Conservation (phyloP, 2,329 filamentous ascomycete genomes). For the Scedosporium minutisporum region DNA sequence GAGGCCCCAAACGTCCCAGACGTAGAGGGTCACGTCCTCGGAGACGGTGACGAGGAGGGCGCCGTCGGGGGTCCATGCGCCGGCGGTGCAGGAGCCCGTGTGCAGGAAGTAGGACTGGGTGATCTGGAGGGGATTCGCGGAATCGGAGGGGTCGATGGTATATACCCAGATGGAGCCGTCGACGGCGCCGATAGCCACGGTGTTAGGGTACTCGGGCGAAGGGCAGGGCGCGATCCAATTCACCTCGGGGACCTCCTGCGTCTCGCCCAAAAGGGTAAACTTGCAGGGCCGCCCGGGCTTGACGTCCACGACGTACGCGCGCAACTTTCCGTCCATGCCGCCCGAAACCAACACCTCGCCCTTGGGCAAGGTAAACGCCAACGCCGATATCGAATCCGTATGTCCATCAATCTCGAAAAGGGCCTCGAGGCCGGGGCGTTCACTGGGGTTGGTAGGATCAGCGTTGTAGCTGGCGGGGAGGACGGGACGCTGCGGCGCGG, state of each 20-base stretch:
- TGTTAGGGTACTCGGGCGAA: conserved; percentile 60
- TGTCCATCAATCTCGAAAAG: conserved; percentile 79
- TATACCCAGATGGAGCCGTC: conserved; percentile 97
- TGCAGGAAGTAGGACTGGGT: conserved; percentile 90
- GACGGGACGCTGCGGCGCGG: conserved; percentile 53
- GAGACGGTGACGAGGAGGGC: conserved; percentile 77
- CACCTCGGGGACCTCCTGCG: conserved; percentile 87
- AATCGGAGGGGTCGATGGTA: conserved; percentile 61
- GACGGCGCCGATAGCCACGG: conserved; percentile 75
- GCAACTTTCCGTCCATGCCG: conserved; percentile 76
- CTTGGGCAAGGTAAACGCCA: conserved; percentile 71
- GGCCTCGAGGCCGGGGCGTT: conserved; percentile 45
- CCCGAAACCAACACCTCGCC: conserved; percentile 82
- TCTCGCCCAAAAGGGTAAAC: conserved; percentile 60
- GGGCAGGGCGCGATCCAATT: conserved; percentile 82
- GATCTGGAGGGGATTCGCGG: conserved; percentile 58
- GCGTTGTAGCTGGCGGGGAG: conserved; percentile 68
- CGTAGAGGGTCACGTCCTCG: conserved; percentile 80
- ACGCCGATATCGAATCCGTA: conserved; percentile 79
- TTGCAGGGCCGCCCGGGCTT: conserved; percentile 36
- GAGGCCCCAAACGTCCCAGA: conserved; percentile 83
- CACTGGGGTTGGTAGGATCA: conserved; percentile 45
- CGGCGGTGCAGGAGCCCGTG: conserved; percentile 76
- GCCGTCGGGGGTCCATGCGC: conserved; percentile 83
- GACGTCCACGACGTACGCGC: conserved; percentile 52